Conservation (phyloP, 1,284 basidiomycete species). For the Irpex rosettiformis region DNA sequence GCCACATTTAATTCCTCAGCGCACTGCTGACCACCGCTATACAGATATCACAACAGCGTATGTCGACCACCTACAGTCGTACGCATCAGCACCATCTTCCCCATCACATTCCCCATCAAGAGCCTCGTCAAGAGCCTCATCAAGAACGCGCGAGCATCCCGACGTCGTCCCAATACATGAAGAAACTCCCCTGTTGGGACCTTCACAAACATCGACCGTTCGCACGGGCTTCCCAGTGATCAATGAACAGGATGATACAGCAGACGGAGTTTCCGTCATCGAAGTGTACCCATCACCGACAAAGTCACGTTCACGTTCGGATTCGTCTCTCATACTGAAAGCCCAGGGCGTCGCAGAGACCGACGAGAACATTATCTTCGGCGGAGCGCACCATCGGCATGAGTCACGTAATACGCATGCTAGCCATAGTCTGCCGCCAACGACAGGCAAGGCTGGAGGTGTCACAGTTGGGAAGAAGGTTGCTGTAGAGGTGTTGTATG, state of each 20-base stretch:
- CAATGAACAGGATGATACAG: not conserved
- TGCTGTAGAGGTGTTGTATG: conserved; percentile 18
- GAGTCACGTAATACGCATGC: conserved; percentile 35
- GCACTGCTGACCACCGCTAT: not conserved
- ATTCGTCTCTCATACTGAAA: conserved; percentile 3
- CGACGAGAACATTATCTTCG: conserved; percentile 20
- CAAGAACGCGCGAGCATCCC: conserved; percentile 2
- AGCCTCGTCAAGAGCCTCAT: conserved; percentile 8
- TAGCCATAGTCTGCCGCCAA: conserved; percentile 29
- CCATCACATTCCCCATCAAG: conserved; percentile 16
- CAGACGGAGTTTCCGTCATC: conserved; percentile 7
- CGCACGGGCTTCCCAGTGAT: not conserved
- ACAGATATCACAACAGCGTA: conserved; percentile 71
- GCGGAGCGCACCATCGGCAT: conserved; percentile 41
- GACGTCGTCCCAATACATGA: conserved; percentile 4
- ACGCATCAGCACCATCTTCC: conserved; percentile 50
- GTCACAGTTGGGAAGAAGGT: conserved; percentile 9
- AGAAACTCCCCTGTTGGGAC: conserved; percentile 11
- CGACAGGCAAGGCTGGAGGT: conserved; percentile 12
- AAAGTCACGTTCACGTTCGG: not conserved
- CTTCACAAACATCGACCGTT: not conserved
- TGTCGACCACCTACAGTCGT: conserved; percentile 63
- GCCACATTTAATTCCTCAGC: not conserved
- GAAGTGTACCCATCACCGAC: conserved; percentile 1
- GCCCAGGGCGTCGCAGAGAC: conserved; percentile 5